Evolutionary conservation across 192 early-diverging fungal species (phyloP), one percentile per base, ranked within the genome.

Genomic region (Gaertneriomyces sp.): DNA sequence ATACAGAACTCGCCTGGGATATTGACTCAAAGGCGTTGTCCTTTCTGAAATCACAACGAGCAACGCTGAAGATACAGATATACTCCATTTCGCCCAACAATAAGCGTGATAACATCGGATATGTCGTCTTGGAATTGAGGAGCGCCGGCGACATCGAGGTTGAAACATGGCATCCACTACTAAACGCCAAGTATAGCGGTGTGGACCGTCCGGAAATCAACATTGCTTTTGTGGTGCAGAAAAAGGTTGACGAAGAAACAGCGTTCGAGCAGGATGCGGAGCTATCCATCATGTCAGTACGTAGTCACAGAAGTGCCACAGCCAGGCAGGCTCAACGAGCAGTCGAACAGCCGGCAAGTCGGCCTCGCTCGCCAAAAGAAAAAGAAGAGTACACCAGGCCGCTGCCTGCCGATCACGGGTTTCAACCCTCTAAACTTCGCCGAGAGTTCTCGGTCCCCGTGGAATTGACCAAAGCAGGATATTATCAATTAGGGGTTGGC

Each of bases 1-100:
- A 86, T 71, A 84, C 84, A 8, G 84, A 86, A 53, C 70, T 86
- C 3, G 76, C 78, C n/a, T 86, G 84, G 84, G 71, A 78, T 50
- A 63, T 83, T 25, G 67, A 75, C 17, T 41, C 71, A 8, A 79
- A 79, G 53, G 47, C 55, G 11, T 70, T 83, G 20, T 53, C 60
- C 44, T 76, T 74, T 45, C 62, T 83, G 42, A 66, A 75, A 11
- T 79, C 79, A 1, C 77, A 81, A 58, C 61, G 79, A 38, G 79
- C 73, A 10, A 61, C 71, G 19, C 66, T 86, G 6, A 86, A 86
- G 60, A 61, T 86, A 6, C 49, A 72, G 9, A 66, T 68, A 25
- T 84, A 77, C 47, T 54, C 78, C 10, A 54, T 84, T 42, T 68
- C 75, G 42, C 51, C 40, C 11, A 9, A 43, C 42, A 70, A 54